Conservation (phyloP, 768 basidiomycete species). For the Boletellus emodensis region DNA sequence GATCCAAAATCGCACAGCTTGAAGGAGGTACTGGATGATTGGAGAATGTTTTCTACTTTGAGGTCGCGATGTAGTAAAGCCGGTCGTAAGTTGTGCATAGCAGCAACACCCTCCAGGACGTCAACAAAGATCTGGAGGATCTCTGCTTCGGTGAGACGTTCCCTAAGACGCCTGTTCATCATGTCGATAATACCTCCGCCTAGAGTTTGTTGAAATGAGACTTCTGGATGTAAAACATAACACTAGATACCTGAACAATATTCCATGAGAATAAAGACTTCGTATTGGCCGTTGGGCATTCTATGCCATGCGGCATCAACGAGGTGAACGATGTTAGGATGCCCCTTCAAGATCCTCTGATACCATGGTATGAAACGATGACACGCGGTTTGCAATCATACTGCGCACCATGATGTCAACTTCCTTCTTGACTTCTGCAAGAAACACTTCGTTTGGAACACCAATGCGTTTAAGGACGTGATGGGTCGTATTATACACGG, state of each 20-base stretch:
- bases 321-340: slow-evolving; percentile 93
- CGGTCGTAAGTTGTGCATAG: slow-evolving; percentile 91
- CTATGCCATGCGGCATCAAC: slow-evolving; percentile 93
- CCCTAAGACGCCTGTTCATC: slow-evolving; percentile 95
- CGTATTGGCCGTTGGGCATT: slow-evolving; percentile 78
- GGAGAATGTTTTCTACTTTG: slow-evolving; percentile 98
- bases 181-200: slow-evolving; percentile 99
- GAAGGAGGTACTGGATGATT: slow-evolving; percentile 77
- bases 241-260: slow-evolving; percentile 73
- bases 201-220: slow-evolving; percentile 27
- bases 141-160: slow-evolving; percentile 92
- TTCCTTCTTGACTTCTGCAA: slow-evolving; percentile 93
- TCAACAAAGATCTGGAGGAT: slow-evolving; percentile 98
- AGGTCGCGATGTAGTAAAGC: slow-evolving; percentile 94
- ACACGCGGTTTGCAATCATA: slow-evolving; percentile 8
- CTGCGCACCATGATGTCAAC: slow-evolving; percentile 93
- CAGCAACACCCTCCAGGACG: slow-evolving; percentile 94
- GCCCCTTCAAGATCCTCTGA: slow-evolving; percentile 85
- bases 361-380: slow-evolving; percentile 29
- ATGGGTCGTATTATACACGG: slow-evolving; percentile 86
- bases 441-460: slow-evolving; percentile 83
- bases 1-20: slow-evolving; percentile 99
- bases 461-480: slow-evolving; percentile 98
- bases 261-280: slow-evolving; percentile 99
- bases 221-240: neutral